Conservation (phyloP, 2,329 filamentous ascomycete species). For the Talaromyces marneffei region DNA sequence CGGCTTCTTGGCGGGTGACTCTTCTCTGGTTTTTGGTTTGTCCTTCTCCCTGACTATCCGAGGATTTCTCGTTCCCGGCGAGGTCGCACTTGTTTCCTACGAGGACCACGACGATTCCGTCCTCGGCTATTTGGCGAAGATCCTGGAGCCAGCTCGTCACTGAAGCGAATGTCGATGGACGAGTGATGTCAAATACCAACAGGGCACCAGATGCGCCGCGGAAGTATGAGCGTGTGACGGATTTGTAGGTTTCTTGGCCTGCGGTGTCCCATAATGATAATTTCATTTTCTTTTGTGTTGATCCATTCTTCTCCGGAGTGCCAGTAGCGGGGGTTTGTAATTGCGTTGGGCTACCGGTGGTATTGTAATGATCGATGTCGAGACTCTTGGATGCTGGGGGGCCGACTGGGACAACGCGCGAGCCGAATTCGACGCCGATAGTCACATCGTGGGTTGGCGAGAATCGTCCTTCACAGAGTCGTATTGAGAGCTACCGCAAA, state of each 20-base stretch:
- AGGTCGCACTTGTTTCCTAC: slow-evolving; percentile 95
- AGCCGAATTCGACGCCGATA: slow-evolving; percentile 94
- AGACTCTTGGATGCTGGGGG: slow-evolving; percentile 64
- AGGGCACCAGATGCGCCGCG: slow-evolving; percentile 72
- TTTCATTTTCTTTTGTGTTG: slow-evolving; percentile 74
- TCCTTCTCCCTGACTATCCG: slow-evolving; percentile 25
- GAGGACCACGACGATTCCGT: slow-evolving; percentile 87
- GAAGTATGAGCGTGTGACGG: slow-evolving; percentile 90
- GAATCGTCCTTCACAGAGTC: slow-evolving; percentile 94
- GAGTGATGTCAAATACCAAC: slow-evolving; percentile 90
- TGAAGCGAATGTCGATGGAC: slow-evolving; percentile 76
- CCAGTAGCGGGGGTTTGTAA: background rate
- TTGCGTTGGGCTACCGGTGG: background rate
- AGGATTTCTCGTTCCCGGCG: slow-evolving; percentile 16
- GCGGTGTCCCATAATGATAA: slow-evolving; percentile 92
- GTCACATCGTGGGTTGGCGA: slow-evolving; percentile 93
- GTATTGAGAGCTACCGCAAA: slow-evolving; percentile 67
- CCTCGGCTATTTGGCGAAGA: slow-evolving; percentile 88
- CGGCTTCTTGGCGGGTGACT: slow-evolving; percentile 75
- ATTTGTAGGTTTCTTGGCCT: slow-evolving; percentile 96
- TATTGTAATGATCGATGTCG: slow-evolving; percentile 39
- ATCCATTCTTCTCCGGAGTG: slow-evolving; percentile 18
- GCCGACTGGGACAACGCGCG: slow-evolving; percentile 83
- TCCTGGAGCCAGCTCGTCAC: slow-evolving; percentile 93
- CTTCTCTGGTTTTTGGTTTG: slow-evolving; percentile 53